A percentile compares a stretch with the other conserved stretches of the same genome.
Conservation (phyloP, 2,329 filamentous ascomycete genomes). For the Botrytis fabae region DNA sequence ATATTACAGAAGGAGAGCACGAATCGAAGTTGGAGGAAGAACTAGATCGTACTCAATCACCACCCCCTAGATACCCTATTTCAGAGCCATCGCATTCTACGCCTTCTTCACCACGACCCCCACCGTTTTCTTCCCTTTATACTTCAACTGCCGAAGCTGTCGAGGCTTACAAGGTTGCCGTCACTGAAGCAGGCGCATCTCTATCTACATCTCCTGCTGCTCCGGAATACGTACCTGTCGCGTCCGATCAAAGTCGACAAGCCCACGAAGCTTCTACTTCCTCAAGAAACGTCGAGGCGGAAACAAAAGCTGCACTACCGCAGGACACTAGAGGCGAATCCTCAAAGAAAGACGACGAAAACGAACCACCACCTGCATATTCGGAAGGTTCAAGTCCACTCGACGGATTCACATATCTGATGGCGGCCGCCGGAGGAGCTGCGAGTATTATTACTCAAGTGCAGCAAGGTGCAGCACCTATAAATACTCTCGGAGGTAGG, state of each 20-base stretch:
- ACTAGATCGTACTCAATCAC: constrained; percentile 48
- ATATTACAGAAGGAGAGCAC: constrained; percentile 29
- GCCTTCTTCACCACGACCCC: constrained; percentile 49
- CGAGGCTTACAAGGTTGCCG: constrained; percentile 43
- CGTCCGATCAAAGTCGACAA: constrained; percentile 40
- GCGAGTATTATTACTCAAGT: constrained; percentile 99
- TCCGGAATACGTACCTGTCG: constrained; percentile 55
- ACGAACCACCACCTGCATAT: constrained; percentile 93
- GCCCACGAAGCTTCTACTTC: constrained; percentile 32
- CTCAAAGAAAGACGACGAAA: constrained; percentile 75
- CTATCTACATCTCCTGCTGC: constrained; percentile 57
- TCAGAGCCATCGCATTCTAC: constrained; percentile 52
- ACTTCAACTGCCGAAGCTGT: constrained; percentile 44
- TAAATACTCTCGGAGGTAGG: constrained; percentile 85
- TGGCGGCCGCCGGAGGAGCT: constrained; percentile 95
- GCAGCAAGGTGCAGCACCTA: constrained; percentile 81
- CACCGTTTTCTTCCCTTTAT: constrained; percentile 63
- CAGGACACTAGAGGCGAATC: constrained; percentile 75
- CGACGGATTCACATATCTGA: constrained; percentile 90
- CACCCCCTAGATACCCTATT: constrained; percentile 60
- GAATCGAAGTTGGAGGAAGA: constrained; percentile 42
- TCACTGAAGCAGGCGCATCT: constrained; percentile 43
- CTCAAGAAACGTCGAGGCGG: constrained; percentile 56
- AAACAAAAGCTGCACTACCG: constrained; percentile 84
- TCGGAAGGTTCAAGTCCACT: constrained; percentile 93